These are phyloP conservation scores for Rhododendron vialii DNA, from an alignment of 148 eudicot genomes.

Conservation along the genomic window DNA sequence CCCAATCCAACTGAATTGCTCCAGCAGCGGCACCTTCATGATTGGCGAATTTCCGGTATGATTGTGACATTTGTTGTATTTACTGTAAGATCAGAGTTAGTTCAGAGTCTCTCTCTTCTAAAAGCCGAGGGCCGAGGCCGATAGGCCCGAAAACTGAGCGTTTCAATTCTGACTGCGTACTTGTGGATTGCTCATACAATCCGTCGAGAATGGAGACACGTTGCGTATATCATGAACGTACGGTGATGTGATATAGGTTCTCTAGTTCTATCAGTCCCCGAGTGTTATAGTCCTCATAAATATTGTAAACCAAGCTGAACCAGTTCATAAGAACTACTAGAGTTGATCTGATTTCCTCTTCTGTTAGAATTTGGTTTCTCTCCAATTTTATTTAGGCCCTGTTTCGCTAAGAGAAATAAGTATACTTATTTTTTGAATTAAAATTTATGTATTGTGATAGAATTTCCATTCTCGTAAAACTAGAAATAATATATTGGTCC, in stretches of 20 bases:
- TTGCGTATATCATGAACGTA: neutral
- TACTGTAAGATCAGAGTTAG: no score
- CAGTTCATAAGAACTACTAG: no score
- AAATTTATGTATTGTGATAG: no score
- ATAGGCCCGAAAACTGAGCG: neutral
- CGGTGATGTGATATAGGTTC: no score
- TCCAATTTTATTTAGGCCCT: neutral
- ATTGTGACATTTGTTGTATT: neutral
- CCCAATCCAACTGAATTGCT: slow-evolving; percentile 39
- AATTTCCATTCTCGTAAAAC: no score
- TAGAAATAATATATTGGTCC: neutral
- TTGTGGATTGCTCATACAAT: neutral
- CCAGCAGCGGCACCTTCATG: slow-evolving; percentile 17
- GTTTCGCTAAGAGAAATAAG: no score
- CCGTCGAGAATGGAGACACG: neutral
- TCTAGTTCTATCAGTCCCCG: neutral
- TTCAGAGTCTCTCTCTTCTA: neutral
- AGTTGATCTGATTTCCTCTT: neutral
- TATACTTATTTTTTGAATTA: no score
- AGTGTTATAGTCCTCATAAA: neutral
- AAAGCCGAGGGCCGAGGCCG: neutral
- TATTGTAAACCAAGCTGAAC: no score
- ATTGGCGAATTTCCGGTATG: slow-evolving; percentile 23
- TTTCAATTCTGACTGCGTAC: neutral
- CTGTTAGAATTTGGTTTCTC: neutral